These are phyloP conservation scores for Elongisporangium undulatum DNA, from an alignment of 352 stramenopile species.

Conservation along the genomic window DNA sequence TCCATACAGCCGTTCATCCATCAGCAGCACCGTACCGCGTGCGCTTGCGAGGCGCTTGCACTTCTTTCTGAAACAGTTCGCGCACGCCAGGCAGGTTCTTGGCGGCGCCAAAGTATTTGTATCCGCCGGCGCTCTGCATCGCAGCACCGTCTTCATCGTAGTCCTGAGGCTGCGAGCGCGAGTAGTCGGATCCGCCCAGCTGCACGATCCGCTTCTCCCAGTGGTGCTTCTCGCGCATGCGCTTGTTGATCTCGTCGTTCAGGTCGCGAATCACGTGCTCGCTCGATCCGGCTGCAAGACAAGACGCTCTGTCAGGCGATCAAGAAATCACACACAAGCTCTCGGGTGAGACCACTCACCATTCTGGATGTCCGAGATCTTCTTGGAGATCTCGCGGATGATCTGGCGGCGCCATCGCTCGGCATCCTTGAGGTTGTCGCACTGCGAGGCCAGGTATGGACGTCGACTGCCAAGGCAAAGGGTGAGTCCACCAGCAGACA, in stretches of 20 bases:
- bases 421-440: constrained; percentile 91
- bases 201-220: constrained; percentile 87
- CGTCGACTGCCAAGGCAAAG: constrained; percentile 42
- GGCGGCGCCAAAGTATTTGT: constrained; percentile 97
- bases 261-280: constrained; percentile 97
- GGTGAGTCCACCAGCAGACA: not conserved
- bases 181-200: constrained; percentile 90
- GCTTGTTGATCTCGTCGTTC: constrained; percentile 99
- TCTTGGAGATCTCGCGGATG: constrained; percentile 93
- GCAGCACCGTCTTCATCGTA: constrained; percentile 71
- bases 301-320: not conserved
- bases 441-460: constrained; percentile 93
- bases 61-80: constrained; percentile 91
- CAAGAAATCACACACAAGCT: not conserved
- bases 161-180: constrained; percentile 65
- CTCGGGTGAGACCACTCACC: constrained; percentile 21
- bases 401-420: constrained; percentile 93
- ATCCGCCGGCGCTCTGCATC: constrained; percentile 75
- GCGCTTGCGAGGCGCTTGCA: constrained; percentile 50
- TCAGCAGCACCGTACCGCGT: constrained; percentile 17
- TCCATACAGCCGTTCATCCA: not conserved
- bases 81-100: constrained; percentile 94
- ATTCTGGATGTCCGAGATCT: constrained; percentile 97
- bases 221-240: constrained; percentile 91
- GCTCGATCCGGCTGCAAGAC: constrained; percentile 71